These are phyloP conservation scores for Stagonosporopsis rhizophila DNA, from an alignment of 2,329 filamentous ascomycete species.

Conservation along the genomic window DNA sequence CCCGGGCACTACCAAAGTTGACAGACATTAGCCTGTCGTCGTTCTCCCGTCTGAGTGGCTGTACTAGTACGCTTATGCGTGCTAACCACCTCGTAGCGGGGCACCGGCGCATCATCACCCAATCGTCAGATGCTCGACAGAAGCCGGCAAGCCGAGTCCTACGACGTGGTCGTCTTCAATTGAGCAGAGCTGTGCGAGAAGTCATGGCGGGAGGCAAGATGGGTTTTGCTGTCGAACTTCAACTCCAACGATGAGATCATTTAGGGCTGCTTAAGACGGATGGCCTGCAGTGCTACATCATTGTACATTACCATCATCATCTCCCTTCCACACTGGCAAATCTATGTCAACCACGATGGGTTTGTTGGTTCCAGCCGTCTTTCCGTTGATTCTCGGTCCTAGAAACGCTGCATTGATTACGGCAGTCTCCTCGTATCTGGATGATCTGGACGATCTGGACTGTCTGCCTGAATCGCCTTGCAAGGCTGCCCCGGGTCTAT, in stretches of 20 bases:
- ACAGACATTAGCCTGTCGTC: slow-evolving; percentile 27
- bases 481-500: slow-evolving; percentile 31
- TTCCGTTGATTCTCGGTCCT: slow-evolving; percentile 64
- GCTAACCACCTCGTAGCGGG: slow-evolving; percentile 30
- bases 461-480: slow-evolving; percentile 12
- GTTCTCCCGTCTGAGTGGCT: slow-evolving; percentile 33
- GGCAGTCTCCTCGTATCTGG: slow-evolving; percentile 72
- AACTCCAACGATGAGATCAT: slow-evolving; percentile 34
- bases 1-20: slow-evolving; percentile 30
- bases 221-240: slow-evolving; percentile 9
- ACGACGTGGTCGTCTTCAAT: slow-evolving; percentile 36
- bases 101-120: slow-evolving; percentile 23
- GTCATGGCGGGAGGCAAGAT: slow-evolving; percentile 7
- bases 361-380: slow-evolving; percentile 73
- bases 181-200: slow-evolving; percentile 14
- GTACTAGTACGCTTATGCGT: slow-evolving; percentile 38
- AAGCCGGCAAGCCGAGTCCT: slow-evolving; percentile 12
- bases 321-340: slow-evolving; percentile 63
- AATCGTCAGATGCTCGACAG: slow-evolving; percentile 21
- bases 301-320: slow-evolving; percentile 7
- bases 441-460: slow-evolving; percentile 15
- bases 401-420: slow-evolving; percentile 81
- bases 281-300: slow-evolving; percentile 28
- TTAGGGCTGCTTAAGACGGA: slow-evolving; percentile 8
- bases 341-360: slow-evolving; percentile 85